phyloP scores from a whole-genome alignment of 164 flowering plant genomes.

The Platanus orientalis region DNA sequence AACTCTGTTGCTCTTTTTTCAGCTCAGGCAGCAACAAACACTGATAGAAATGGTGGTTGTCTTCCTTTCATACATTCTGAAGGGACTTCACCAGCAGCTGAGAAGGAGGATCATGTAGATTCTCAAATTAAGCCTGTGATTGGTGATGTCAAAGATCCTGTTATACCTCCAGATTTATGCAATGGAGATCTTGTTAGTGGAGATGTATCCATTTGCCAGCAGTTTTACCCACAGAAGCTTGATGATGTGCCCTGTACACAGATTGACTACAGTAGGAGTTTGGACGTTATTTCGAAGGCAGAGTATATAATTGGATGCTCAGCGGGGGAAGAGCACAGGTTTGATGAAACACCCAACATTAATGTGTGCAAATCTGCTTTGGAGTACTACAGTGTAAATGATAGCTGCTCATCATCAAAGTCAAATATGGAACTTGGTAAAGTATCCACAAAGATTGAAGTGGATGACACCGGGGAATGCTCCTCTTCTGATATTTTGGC shows the following conservation, averaged over 20 bases:
- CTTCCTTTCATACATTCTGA: constrained; percentile 32
- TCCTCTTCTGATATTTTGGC: constrained; percentile 58
- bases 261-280: background rate
- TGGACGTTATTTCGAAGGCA: constrained; percentile 13
- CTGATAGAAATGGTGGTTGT: constrained; percentile 27
- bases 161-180: constrained; percentile 16
- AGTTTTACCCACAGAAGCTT: constrained; percentile 6
- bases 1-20: constrained; percentile 20
- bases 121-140: constrained; percentile 18
- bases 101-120: constrained; percentile 16
- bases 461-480: constrained; percentile 57
- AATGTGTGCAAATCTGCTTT: constrained; percentile 14
- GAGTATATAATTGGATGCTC: constrained; percentile 19
- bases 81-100: constrained; percentile 18
- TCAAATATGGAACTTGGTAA: constrained; percentile 45
- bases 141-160: constrained; percentile 17
- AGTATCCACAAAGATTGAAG: constrained; percentile 34
- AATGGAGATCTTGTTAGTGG: constrained; percentile 9
- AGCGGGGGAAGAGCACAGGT: constrained; percentile 17
- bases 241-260: constrained; percentile 5
- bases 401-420: constrained; percentile 72
- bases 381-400: constrained; percentile 40
- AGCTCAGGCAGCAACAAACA: constrained; percentile 15
- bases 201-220: background rate
- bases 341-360: constrained; percentile 21